Evolutionary conservation across 306 rosid species (phyloP).

Genomic region (Fragaria nilgerrensis): DNA sequence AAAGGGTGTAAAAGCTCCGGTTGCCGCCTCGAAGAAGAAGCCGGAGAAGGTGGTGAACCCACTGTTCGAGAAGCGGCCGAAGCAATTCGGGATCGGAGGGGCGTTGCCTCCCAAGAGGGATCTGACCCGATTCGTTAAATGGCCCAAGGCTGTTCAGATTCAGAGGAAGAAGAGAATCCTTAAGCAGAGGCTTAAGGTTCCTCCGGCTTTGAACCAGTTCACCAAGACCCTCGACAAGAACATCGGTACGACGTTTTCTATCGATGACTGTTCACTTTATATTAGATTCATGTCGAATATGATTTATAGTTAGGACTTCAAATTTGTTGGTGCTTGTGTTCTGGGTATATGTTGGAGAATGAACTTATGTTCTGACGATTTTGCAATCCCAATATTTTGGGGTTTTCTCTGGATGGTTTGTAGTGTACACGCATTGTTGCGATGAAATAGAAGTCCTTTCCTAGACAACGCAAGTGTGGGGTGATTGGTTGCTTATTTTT

Average conservation of each 20-base stretch:
- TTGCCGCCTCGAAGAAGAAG: conserved; percentile 45
- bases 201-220: conserved; percentile 75
- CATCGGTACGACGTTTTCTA: conserved; percentile 35
- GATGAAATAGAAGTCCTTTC: no score
- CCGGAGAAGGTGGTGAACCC: conserved; percentile 66
- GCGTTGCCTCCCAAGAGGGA: conserved; percentile 80
- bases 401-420: not conserved
- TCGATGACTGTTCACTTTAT: not conserved
- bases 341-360: no score
- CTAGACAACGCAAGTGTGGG: not conserved
- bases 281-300: not conserved
- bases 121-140: conserved; percentile 58
- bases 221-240: conserved; percentile 79
- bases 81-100: conserved; percentile 79
- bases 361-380: no score
- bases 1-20: conserved; percentile 40
- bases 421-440: not conserved
- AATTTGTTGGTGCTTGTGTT: no score
- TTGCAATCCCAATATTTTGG: no score
- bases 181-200: conserved; percentile 71
- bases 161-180: conserved; percentile 69
- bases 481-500: not conserved
- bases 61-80: conserved; percentile 61
- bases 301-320: not conserved
- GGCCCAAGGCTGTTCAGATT: conserved; percentile 57